A percentile compares a stretch with the other conserved stretches of the same genome.
These are phyloP conservation scores for Coelastrella sp. DNA, from an alignment of 139 green algal species.

Conservation along the genomic window DNA sequence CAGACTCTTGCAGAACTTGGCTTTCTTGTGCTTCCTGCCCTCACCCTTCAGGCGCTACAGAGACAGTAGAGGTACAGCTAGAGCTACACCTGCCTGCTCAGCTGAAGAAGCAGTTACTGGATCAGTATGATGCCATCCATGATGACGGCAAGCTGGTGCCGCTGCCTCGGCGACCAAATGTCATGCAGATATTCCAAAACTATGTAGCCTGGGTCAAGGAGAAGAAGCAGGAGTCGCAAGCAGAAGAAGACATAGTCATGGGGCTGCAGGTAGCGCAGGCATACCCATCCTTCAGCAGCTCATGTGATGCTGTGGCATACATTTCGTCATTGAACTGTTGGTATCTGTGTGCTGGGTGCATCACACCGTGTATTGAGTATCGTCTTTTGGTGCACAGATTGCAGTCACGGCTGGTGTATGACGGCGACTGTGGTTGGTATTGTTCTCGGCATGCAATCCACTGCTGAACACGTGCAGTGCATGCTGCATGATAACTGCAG, in stretches of 20 bases:
- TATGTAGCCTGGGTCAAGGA: constrained; percentile 59
- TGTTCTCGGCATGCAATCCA: background rate
- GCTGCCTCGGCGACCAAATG: constrained; percentile 76
- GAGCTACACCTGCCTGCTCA: constrained; percentile 70
- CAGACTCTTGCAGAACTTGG: no score
- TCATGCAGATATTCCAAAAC: constrained; percentile 64
- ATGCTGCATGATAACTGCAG: background rate
- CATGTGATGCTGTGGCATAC: background rate
- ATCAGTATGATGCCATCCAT: constrained; percentile 78
- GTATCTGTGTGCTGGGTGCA: background rate
- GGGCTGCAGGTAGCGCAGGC: constrained; percentile 18
- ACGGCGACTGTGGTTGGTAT: background rate
- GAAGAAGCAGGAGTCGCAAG: constrained; percentile 10
- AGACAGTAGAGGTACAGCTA: constrained; percentile 55
- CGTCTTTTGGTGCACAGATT: no score
- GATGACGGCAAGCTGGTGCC: constrained; percentile 64
- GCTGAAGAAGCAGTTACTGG: constrained; percentile 81
- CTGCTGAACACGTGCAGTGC: background rate
- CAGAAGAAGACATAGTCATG: constrained; percentile 30
- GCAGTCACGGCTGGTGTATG: background rate
- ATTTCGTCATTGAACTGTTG: background rate
- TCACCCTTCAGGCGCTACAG: background rate
- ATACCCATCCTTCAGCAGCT: background rate
- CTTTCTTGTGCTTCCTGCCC: background rate
- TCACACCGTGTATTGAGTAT: no score